Percentiles rank a stretch among this genome's conserved stretches.
Evolutionary conservation across 495 filamentous ascomycete genomes (phyloP).

Genomic region (Halenospora varia): DNA sequence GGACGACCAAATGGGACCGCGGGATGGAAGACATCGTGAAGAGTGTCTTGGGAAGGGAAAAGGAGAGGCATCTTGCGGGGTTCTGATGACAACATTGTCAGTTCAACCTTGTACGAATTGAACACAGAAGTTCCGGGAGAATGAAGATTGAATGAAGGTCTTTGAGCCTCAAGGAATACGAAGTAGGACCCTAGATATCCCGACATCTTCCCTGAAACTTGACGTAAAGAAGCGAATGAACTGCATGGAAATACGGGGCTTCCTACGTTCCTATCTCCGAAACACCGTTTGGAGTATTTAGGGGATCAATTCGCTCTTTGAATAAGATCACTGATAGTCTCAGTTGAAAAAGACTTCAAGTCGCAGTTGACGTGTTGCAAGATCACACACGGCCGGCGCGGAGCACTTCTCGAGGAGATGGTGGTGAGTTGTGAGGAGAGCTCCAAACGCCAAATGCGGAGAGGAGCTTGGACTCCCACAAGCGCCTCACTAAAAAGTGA

Average conservation of each 20-base stretch:
- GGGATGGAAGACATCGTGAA: slow-evolving; percentile 41
- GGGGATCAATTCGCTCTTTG: too few species aligned
- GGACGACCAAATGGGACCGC: slow-evolving; percentile 15
- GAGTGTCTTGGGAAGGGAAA: slow-evolving; percentile 40
- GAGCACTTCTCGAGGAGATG: slow-evolving; percentile 7
- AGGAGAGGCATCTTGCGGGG: slow-evolving; percentile 37
- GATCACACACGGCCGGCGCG: slow-evolving; percentile 4
- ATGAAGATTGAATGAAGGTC: too few species aligned
- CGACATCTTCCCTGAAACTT: background rate
- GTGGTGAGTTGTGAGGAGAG: background rate
- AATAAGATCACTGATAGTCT: too few species aligned
- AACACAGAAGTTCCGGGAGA: too few species aligned
- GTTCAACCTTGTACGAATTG: background rate
- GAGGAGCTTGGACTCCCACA: background rate
- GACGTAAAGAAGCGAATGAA: too few species aligned
- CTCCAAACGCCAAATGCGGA: background rate
- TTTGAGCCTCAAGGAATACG: too few species aligned
- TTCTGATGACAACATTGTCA: slow-evolving; percentile 3
- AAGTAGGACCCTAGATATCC: too few species aligned
- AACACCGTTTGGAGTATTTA: too few species aligned
- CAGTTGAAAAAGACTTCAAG: too few species aligned
- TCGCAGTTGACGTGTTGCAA: too few species aligned
- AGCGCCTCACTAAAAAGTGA: background rate
- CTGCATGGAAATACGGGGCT: background rate
- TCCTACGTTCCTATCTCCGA: background rate